Evolutionary conservation across 73 alveolate species (phyloP).

Genomic region (Tetrahymena elliotti): DNA sequence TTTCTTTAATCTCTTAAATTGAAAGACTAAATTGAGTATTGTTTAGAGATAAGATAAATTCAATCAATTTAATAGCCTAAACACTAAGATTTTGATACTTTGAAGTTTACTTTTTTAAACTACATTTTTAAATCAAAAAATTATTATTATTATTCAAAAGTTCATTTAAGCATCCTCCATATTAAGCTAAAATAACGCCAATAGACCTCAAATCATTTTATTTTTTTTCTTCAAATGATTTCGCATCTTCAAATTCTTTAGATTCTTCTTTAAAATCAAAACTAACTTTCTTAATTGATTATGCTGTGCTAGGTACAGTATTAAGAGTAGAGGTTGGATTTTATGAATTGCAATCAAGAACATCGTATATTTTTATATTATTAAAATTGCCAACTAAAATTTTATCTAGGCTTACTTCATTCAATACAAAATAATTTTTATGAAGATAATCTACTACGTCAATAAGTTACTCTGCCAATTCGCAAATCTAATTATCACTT

Average conservation of each 20-base stretch:
- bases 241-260: not conserved
- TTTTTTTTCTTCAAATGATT: not conserved
- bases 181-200: not conserved
- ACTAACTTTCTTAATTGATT: not conserved
- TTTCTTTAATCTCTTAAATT: not conserved
- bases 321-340: not conserved
- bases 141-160: not conserved
- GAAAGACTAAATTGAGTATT: not conserved
- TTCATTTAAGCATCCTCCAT: not conserved
- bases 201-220: not conserved
- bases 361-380: not conserved
- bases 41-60: not conserved
- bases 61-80: not conserved
- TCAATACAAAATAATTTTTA: not conserved
- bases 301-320: not conserved
- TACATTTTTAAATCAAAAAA: not conserved
- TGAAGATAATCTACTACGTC: not conserved
- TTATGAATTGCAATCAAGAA: not conserved
- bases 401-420: not conserved
- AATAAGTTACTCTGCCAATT: not conserved
- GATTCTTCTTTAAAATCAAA: not conserved
- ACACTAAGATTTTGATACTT: not conserved
- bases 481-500: not conserved
- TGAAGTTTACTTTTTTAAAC: not conserved
- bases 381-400: not conserved